Conservation (phyloP, 345 rosid genomes). For the Boechera stricta region DNA sequence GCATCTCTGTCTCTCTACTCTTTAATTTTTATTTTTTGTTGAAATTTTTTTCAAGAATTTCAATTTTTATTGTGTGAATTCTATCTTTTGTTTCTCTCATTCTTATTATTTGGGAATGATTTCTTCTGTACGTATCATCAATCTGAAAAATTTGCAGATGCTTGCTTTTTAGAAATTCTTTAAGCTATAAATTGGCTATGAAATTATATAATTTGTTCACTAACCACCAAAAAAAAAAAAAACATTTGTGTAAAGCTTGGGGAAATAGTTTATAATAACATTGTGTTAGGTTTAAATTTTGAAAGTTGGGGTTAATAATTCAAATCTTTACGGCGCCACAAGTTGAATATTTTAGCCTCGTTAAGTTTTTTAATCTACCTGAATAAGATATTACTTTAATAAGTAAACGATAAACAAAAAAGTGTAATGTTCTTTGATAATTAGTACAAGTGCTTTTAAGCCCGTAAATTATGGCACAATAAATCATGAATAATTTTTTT, state of each 20-base stretch:
- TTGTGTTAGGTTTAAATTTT: conserved; percentile 43
- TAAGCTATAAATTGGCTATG: neutral
- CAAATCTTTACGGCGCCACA: conserved; percentile 44
- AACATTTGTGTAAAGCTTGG: conserved; percentile 2
- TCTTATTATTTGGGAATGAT: conserved; percentile 30
- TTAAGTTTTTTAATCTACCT: conserved; percentile 7
- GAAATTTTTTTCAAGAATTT: conserved; percentile 26
- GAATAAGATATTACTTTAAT: neutral
- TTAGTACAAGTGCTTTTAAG: neutral
- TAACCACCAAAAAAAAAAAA: neutral
- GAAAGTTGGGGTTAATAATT: conserved; percentile 32
- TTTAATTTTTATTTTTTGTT: neutral
- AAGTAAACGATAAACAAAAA: conserved; percentile 8
- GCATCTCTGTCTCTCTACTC: conserved; percentile 19
- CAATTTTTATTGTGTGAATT: conserved; percentile 44
- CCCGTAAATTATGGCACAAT: conserved; percentile 32
- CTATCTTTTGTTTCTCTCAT: conserved; percentile 15
- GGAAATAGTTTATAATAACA: neutral
- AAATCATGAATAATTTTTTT: neutral
- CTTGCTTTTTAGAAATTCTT: neutral
- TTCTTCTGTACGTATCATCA: conserved; percentile 38
- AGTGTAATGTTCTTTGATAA: conserved; percentile 11
- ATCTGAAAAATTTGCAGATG: conserved; percentile 25
- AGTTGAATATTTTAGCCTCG: conserved; percentile 33
- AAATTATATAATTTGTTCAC: conserved; percentile 5